phyloP scores from a whole-genome alignment of 257 asterid genomes.

The Nemophila menziesii region DNA sequence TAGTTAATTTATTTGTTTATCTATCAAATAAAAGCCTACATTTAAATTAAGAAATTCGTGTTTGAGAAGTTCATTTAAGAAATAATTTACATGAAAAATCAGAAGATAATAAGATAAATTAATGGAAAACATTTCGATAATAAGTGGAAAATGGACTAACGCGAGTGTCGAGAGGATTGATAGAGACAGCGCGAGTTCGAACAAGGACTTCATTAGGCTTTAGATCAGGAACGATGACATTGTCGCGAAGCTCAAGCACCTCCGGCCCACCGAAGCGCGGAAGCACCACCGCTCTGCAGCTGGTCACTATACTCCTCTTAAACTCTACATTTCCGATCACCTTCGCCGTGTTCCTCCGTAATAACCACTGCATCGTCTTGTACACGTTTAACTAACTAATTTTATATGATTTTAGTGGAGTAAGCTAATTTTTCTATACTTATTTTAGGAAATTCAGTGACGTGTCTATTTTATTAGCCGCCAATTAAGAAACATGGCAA shows the following conservation, averaged over 20 bases:
- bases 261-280: constrained; percentile 92
- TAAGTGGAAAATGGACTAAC: constrained; percentile 24
- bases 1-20: too few species aligned
- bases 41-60: neutral
- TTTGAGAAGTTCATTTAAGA: neutral
- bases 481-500: constrained; percentile 12
- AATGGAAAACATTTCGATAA: neutral
- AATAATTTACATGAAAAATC: neutral
- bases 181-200: constrained; percentile 89
- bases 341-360: constrained; percentile 22
- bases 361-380: constrained; percentile 44
- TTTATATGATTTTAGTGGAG: neutral
- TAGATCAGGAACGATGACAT: constrained; percentile 66
- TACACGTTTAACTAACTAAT: too few species aligned
- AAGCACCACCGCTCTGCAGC: constrained; percentile 73
- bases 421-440: too few species aligned
- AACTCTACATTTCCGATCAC: constrained; percentile 25
- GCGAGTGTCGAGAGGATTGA: constrained; percentile 88
- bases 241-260: constrained; percentile 59
- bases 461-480: constrained; percentile 29
- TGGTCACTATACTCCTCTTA: constrained; percentile 39
- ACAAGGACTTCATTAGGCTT: constrained; percentile 88
- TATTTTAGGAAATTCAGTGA: constrained; percentile 3
- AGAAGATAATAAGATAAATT: neutral
- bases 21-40: constrained; percentile 3